Base-by-base conservation (phyloP, 495 filamentous ascomycete genomes). In the Cudoniella acicularis region DNA sequence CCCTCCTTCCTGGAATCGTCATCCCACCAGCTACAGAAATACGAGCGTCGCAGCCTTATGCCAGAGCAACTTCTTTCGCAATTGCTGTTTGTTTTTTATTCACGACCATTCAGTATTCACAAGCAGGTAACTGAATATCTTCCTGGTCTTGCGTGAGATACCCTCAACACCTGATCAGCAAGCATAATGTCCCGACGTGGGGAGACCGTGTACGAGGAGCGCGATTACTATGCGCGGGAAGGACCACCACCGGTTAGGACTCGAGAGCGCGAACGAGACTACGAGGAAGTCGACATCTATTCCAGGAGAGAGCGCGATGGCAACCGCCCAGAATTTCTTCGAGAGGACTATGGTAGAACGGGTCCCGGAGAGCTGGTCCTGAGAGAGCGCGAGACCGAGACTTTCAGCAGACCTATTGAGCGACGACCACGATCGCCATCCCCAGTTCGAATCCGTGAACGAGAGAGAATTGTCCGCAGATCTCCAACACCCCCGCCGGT, bases 261-360 rank as follows among this genome's bases (percentile, higher is more conserved):
- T 21, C 56, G 59, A 23, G 51, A 48, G 17, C 55, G 62, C 24
- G 65, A 67, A 46, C 13, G 59, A 52, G 64, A 63, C 16, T 61
- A 56, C 41, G 61, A 67, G 50, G 64, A 69, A 27, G 48, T 59
- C 22, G 59, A 63, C 24, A 57, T 54, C 47, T 77, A 73, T 65
- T 65, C 70, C 41, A 69, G 72, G 49, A 74, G 76, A 22, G 72
- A 68, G 23, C 63, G 67, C 13, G 69, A 68, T n/a, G n/a, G n/a
- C 21, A 72, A 70, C 13, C 66, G 72, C n/a, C 79, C 78, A 27
- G 80, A 81, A 10, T 83, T 83, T 62, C 64, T 83, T 13, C 73
- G 75, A 51, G 79, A 82, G 10, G 81, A 82, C 59, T 81, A 81
- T 59, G 75, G 73, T 27, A 65, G 67, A 56, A 4, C 11, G 22